These are phyloP conservation scores for Hevea brasiliensis DNA, from an alignment of 345 rosid species.

Conservation along the genomic window DNA sequence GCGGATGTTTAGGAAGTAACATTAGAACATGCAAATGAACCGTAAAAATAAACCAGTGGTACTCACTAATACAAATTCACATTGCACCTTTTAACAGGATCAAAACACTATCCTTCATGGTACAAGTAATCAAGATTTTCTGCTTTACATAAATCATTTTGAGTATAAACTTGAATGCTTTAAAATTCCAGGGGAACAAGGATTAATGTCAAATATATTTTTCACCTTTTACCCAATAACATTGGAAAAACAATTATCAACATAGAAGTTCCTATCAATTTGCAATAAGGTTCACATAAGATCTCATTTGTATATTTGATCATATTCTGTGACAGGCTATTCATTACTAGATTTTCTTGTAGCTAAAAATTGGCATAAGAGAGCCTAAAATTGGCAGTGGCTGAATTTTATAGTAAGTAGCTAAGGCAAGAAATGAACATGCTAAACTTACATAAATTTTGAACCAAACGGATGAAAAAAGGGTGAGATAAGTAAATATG, in stretches of 20 bases:
- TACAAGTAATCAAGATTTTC: no score
- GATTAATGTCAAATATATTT: not conserved
- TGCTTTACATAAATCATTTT: no score
- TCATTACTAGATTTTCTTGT: slow-evolving; percentile 13
- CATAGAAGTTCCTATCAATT: not conserved
- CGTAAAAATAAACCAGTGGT: not conserved
- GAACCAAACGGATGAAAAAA: slow-evolving; percentile 50
- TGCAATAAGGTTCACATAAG: slow-evolving; percentile 10
- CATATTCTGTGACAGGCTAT: not conserved
- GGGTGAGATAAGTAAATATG: slow-evolving; percentile 54
- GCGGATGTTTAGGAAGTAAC: no score
- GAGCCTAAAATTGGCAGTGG: slow-evolving; percentile 35
- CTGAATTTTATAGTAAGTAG: slow-evolving; percentile 46
- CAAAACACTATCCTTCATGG: no score
- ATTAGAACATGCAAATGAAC: no score
- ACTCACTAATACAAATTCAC: not conserved
- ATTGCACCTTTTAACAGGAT: not conserved
- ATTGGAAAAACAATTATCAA: not conserved
- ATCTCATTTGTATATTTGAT: not conserved
- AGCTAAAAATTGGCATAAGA: slow-evolving; percentile 20
- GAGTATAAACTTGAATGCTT: not conserved
- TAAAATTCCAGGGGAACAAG: not conserved
- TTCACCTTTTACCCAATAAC: not conserved
- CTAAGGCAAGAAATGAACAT: slow-evolving; percentile 50
- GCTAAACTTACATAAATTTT: slow-evolving; percentile 60